A percentile compares a stretch with the other conserved stretches of the same genome.
Conservation (phyloP, 2,329 filamentous ascomycete species). For the Sclerotinia spermophila region DNA sequence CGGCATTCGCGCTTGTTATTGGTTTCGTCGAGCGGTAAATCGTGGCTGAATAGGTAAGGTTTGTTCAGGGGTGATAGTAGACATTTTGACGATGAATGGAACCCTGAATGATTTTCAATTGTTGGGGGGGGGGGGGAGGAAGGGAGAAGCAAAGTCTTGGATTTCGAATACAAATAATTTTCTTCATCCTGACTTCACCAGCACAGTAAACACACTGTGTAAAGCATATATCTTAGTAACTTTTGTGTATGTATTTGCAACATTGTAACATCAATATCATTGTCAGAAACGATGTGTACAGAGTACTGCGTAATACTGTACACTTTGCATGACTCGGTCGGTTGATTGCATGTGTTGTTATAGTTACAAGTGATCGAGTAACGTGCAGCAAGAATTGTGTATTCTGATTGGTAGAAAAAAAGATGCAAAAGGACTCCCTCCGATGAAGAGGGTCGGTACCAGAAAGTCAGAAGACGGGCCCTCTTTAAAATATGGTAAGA, state of each 20-base stretch:
- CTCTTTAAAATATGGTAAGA: background rate
- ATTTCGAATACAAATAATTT: background rate
- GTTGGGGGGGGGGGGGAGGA: background rate
- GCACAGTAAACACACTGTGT: background rate
- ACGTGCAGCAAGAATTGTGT: constrained; percentile 15
- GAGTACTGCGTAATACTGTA: constrained; percentile 13
- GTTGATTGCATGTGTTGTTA: constrained; percentile 21
- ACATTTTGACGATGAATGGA: background rate
- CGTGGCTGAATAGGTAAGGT: constrained; percentile 4
- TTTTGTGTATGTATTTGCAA: constrained; percentile 5
- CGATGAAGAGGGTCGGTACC: constrained; percentile 15
- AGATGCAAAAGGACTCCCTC: constrained; percentile 1
- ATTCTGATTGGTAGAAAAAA: constrained; percentile 13
- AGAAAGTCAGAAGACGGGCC: constrained; percentile 16
- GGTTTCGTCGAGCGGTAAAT: constrained; percentile 13
- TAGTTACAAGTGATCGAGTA: constrained; percentile 16
- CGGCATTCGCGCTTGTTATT: constrained; percentile 9
- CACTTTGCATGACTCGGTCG: constrained; percentile 20
- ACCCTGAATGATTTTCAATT: constrained; percentile 4
- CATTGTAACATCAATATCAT: constrained; percentile 7
- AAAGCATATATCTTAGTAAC: background rate
- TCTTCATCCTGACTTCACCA: background rate
- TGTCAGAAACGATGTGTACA: constrained; percentile 7
- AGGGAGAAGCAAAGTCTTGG: background rate
- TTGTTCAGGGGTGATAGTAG: background rate